Base-by-base conservation (phyloP, 305 asterid species). In the Fraxinus angustifolia region DNA sequence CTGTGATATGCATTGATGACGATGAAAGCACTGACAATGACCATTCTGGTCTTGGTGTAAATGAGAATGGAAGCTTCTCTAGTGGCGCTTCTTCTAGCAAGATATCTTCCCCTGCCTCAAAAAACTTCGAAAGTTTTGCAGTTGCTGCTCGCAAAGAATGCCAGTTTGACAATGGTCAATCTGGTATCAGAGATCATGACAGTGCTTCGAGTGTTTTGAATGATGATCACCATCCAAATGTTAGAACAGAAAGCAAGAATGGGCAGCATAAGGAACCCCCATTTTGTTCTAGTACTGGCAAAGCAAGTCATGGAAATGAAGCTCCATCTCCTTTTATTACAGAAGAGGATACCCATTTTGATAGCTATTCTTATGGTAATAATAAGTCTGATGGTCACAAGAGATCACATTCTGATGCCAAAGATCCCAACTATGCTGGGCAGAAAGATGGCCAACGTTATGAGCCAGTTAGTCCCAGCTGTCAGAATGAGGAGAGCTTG, bases 1-100 rank as follows among this genome's bases (percentile, higher is more conserved):
- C 86, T 56, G 90, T 93, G 45, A 92, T 95, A 83, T 87, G 81
- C 88, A 86, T 94, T 78, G 98, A 93, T 56, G 97, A 91, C 87
- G 98, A 95, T 72, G 98, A 90, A 73, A 77, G 53, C 79, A 72
- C 76, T 70, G 88, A 84, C 17, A 34, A 35, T 35, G 73, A 71
- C 50, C 81, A 79, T 78, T 79, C 86, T 73, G 71, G 60, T 30
- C 36, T 7, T 79, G 91, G 84, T 73, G 81, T 45, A 28, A 83
- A 82, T 78, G 82, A 6, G 76, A 80, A 62, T 60, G 35, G 42
- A 38, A 30, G 78, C 75, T 78, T 77, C 68, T 68, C 83, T 11
- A 83, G 77, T 75, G 88, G 82, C 34, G 82, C 92, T 77, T 87
- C 97, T 35, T 78, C 93, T 78, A 84, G 88, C 75, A 79, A 82